Evolutionary conservation across 371 early-diverging fungal genomes (phyloP).

Genomic region (Catenaria anguillulae): DNA sequence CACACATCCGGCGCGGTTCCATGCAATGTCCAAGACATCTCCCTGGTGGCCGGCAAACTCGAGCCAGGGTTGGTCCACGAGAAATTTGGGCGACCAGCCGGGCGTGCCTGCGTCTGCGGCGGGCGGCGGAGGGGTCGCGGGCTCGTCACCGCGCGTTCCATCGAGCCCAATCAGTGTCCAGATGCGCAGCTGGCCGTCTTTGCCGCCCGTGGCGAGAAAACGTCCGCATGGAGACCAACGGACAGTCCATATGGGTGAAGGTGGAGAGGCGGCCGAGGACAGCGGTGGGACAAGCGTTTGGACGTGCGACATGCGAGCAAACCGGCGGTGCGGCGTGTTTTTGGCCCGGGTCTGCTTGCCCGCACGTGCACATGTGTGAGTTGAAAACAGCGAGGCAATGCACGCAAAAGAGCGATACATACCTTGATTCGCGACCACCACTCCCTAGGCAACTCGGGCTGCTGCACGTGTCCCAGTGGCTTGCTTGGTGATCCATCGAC

Average conservation of each 20-base stretch:
- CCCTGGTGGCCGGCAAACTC: slow-evolving; percentile 21
- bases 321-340: no score
- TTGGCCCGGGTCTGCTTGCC: no score
- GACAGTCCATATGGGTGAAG: neutral
- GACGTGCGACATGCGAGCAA: no score
- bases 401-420: no score
- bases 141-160: neutral
- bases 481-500: no score
- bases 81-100: slow-evolving; percentile 7
- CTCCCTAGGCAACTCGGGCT: no score
- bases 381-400: no score
- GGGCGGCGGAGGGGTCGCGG: neutral
- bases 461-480: no score
- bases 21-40: slow-evolving; percentile 24
- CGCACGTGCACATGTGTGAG: no score
- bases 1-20: slow-evolving; percentile 27
- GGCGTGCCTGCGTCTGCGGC: neutral
- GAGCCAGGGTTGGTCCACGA: slow-evolving; percentile 15
- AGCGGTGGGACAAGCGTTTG: no score
- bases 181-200: slow-evolving; percentile 22
- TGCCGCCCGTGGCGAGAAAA: slow-evolving; percentile 26
- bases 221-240: slow-evolving; percentile 12
- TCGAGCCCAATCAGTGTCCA: slow-evolving; percentile 15
- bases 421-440: no score
- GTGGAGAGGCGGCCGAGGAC: no score